A percentile compares a stretch with the other conserved stretches of the same genome.
phyloP scores from a whole-genome alignment of 73 alveolate genomes.

The Tetrahymena elliotti region DNA sequence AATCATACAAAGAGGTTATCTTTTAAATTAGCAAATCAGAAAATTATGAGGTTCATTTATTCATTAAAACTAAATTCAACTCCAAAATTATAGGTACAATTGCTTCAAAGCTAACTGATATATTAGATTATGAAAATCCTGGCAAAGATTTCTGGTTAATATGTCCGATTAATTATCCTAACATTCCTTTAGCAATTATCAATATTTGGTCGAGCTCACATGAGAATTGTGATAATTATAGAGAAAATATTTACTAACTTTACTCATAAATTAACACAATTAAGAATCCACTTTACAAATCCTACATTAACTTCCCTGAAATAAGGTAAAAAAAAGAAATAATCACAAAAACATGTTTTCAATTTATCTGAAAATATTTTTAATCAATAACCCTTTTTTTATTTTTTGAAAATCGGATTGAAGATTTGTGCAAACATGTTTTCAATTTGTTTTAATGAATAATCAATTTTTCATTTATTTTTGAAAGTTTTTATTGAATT shows the following conservation, averaged over 20 bases:
- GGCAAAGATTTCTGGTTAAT: neutral
- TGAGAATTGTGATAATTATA: neutral
- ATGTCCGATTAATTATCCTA: neutral
- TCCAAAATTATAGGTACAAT: neutral
- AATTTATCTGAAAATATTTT: too few species aligned
- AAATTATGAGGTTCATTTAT: neutral
- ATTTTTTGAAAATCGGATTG: too few species aligned
- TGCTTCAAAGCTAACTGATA: neutral
- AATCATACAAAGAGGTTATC: neutral
- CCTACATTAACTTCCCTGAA: neutral
- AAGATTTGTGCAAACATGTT: too few species aligned
- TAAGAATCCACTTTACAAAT: neutral
- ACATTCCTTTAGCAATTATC: neutral
- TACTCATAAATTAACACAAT: neutral
- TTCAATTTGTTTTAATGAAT: too few species aligned
- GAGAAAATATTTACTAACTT: neutral
- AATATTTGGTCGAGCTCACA: neutral
- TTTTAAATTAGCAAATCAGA: neutral
- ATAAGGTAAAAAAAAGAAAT: neutral
- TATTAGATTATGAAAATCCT: neutral
- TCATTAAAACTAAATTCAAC: neutral
- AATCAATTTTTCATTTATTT: too few species aligned
- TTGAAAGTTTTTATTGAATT: too few species aligned
- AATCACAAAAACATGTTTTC: too few species aligned
- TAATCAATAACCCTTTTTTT: too few species aligned